A percentile compares a stretch with the other conserved stretches of the same genome.
Evolutionary conservation across 208 protist species (phyloP).

Genomic region (Trypanosoma boissoni): DNA sequence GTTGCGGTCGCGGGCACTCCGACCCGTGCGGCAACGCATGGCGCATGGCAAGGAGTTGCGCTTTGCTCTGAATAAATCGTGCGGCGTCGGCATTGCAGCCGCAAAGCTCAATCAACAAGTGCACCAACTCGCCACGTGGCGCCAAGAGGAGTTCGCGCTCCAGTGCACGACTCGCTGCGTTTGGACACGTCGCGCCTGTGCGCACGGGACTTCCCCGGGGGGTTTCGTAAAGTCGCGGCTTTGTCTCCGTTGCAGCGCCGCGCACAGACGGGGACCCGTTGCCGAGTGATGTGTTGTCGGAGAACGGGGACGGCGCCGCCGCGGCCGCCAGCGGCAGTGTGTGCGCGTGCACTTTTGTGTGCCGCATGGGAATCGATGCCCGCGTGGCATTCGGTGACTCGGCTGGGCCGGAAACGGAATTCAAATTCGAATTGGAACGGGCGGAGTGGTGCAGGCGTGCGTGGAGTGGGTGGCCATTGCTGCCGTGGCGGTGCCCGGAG

Average conservation of each 20-base stretch:
- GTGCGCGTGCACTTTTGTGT: too few species aligned
- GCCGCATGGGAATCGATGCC: too few species aligned
- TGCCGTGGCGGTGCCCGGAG: too few species aligned
- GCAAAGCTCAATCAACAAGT: slow-evolving; percentile 66
- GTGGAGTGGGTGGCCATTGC: too few species aligned
- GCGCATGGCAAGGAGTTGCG: slow-evolving; percentile 50
- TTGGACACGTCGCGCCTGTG: background rate
- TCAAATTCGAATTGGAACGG: too few species aligned
- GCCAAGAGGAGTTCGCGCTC: slow-evolving; percentile 52
- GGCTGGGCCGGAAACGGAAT: too few species aligned
- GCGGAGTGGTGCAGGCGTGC: too few species aligned
- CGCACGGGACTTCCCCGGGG: slow-evolving; percentile 3
- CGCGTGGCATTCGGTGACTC: too few species aligned
- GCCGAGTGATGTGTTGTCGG: slow-evolving; percentile 10
- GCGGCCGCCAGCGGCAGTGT: background rate
- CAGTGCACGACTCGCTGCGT: slow-evolving; percentile 30
- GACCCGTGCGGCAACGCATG: slow-evolving; percentile 11
- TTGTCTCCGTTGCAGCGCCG: slow-evolving; percentile 6
- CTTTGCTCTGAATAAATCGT: slow-evolving; percentile 69
- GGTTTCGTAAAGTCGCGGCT: background rate
- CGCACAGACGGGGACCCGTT: slow-evolving; percentile 1
- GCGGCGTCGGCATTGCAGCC: slow-evolving; percentile 58
- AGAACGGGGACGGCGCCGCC: slow-evolving; percentile 14
- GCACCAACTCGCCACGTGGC: slow-evolving; percentile 59
- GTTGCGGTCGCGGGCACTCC: background rate